Conservation (phyloP, 2,329 filamentous ascomycete species). For the Claviceps quebecensis region DNA sequence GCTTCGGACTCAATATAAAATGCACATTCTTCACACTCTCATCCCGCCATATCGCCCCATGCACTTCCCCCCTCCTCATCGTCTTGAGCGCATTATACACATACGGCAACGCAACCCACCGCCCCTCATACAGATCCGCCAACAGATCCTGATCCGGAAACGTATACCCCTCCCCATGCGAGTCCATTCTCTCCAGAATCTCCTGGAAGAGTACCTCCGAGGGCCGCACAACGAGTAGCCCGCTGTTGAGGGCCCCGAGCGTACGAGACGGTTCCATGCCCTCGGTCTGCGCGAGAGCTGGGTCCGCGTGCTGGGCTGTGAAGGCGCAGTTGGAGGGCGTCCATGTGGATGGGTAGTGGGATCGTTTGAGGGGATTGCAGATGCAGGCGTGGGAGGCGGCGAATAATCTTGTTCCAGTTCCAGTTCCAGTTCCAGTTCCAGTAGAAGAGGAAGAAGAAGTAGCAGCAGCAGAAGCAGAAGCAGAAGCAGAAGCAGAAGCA, state of each 20-base stretch:
- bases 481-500: no score
- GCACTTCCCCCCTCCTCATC: conserved; percentile 36
- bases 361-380: conserved; percentile 67
- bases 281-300: conserved; percentile 30
- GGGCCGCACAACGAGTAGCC: conserved; percentile 43
- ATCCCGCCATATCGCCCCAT: conserved; percentile 43
- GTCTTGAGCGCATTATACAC: conserved; percentile 52
- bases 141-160: conserved; percentile 49
- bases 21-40: conserved; percentile 46
- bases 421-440: no score
- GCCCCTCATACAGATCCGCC: conserved; percentile 36
- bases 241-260: conserved; percentile 33
- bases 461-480: no score
- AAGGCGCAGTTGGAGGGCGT: conserved; percentile 43
- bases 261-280: conserved; percentile 30
- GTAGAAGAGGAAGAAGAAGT: no score
- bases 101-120: conserved; percentile 46
- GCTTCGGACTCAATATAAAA: conserved; percentile 47
- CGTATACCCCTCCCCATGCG: conserved; percentile 31
- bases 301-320: conserved; percentile 35
- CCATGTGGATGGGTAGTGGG: conserved; percentile 68
- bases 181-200: conserved; percentile 37
- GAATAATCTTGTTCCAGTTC: conserved; percentile 35
- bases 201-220: conserved; percentile 31
- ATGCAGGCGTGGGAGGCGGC: conserved; percentile 75